A percentile compares a stretch with the other conserved stretches of the same genome.
These are phyloP conservation scores for Boechera retrofracta DNA, from an alignment of 345 rosid genomes.

Conservation along the genomic window DNA sequence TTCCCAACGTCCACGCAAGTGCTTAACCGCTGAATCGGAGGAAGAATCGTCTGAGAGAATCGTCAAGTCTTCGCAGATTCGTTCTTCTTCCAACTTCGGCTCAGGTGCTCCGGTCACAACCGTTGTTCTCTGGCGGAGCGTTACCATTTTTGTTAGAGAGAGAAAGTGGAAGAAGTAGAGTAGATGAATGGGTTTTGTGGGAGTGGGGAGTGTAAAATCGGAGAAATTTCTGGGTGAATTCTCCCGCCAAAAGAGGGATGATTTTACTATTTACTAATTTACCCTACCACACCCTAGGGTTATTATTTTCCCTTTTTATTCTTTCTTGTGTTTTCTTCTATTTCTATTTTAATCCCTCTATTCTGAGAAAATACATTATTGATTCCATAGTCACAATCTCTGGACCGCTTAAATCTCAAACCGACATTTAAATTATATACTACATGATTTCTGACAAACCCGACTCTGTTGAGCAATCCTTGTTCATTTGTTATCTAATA, in stretches of 20 bases:
- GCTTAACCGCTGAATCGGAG: conserved; percentile 48
- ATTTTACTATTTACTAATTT: conserved; percentile 4
- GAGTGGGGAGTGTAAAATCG: conserved; percentile 11
- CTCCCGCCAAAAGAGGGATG: conserved; percentile 41
- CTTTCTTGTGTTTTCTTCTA: background rate
- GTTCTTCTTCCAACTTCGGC: conserved; percentile 17
- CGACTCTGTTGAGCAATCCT: too few relatives aligned
- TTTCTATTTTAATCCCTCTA: background rate
- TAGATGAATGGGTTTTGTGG: conserved; percentile 32
- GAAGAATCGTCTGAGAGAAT: conserved; percentile 20
- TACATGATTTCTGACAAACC: too few relatives aligned
- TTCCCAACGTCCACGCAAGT: conserved; percentile 84
- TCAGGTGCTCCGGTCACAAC: conserved; percentile 20
- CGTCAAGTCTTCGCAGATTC: conserved; percentile 34
- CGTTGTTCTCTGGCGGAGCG: conserved; percentile 43
- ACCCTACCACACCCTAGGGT: conserved; percentile 15
- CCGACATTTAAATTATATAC: too few relatives aligned
- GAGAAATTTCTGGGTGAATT: conserved; percentile 4
- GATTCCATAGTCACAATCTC: too few relatives aligned
- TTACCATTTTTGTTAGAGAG: conserved; percentile 47
- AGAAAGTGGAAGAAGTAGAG: conserved; percentile 9
- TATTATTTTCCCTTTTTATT: background rate
- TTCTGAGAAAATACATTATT: too few relatives aligned
- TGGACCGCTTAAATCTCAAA: too few relatives aligned
- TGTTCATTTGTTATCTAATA: background rate